A percentile compares a stretch with the other conserved stretches of the same genome.
phyloP scores from a whole-genome alignment of 345 rosid genomes.

The Gossypium rotundifolium region DNA sequence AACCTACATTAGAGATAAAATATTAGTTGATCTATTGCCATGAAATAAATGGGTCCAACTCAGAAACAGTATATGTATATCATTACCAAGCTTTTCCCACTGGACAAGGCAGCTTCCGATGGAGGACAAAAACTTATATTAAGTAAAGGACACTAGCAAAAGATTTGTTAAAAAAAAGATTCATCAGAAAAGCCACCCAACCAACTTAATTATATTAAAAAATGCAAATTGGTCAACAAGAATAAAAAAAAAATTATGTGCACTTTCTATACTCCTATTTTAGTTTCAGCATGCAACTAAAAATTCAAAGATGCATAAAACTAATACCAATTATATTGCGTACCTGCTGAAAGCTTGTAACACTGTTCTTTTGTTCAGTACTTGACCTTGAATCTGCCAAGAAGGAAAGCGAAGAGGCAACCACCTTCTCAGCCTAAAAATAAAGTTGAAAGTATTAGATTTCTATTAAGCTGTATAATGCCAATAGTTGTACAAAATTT shows the following conservation, averaged over 20 bases:
- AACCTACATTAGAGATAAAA: slow-evolving; percentile 38
- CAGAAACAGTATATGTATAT: slow-evolving; percentile 1
- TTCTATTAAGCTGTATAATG: background rate
- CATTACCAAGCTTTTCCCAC: slow-evolving; percentile 69
- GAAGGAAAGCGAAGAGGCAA: slow-evolving; percentile 67
- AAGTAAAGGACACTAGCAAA: slow-evolving; percentile 80
- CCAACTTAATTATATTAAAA: background rate
- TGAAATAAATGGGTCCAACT: slow-evolving; percentile 16
- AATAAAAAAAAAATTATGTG: background rate
- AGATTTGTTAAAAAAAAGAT: slow-evolving; percentile 21
- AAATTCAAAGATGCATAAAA: slow-evolving; percentile 1
- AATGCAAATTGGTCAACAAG: background rate
- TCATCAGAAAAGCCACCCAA: slow-evolving; percentile 13
- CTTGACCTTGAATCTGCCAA: slow-evolving; percentile 47
- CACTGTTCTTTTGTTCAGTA: slow-evolving; percentile 27
- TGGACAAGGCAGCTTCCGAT: slow-evolving; percentile 58
- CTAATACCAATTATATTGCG: background rate
- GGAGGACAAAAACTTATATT: slow-evolving; percentile 93
- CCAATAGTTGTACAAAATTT: background rate
- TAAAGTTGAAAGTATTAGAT: slow-evolving; percentile 15
- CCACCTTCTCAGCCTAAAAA: slow-evolving; percentile 74
- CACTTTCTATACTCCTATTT: background rate
- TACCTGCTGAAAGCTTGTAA: slow-evolving; percentile 67
- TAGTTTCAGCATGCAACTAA: background rate
- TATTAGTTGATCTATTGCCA: slow-evolving; percentile 10